These are phyloP conservation scores for Thermomucor indicae-seudaticae DNA, from an alignment of 371 early-diverging fungal species.

Conservation along the genomic window DNA sequence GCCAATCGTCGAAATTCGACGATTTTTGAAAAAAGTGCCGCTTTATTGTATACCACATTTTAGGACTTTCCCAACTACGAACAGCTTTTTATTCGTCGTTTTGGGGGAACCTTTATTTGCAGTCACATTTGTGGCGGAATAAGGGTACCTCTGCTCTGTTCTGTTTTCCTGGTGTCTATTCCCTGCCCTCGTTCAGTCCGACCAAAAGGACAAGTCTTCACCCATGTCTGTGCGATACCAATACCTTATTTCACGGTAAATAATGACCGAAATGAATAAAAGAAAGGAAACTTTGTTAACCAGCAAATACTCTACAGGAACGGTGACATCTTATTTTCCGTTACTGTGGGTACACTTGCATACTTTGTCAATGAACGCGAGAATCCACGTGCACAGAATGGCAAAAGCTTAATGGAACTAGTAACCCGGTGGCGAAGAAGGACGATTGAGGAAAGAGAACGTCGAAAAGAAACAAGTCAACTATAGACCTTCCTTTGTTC, in stretches of 20 bases:
- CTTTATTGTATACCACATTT: too few relatives aligned
- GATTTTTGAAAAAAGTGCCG: too few relatives aligned
- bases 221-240: slow-evolving; percentile 2
- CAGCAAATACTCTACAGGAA: slow-evolving; percentile 15
- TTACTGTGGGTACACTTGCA: slow-evolving; percentile 46
- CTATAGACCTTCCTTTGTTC: too few relatives aligned
- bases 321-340: slow-evolving; percentile 42
- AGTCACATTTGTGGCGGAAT: too few relatives aligned
- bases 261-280: not conserved
- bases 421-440: slow-evolving; percentile 25
- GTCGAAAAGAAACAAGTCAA: not conserved
- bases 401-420: slow-evolving; percentile 38
- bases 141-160: too few relatives aligned
- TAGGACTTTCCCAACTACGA: too few relatives aligned
- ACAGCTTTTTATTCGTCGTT: too few relatives aligned
- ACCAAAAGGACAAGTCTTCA: not conserved
- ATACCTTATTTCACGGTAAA: slow-evolving; percentile 1
- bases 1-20: too few relatives aligned
- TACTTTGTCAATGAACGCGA: slow-evolving; percentile 49
- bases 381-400: slow-evolving; percentile 44
- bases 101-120: too few relatives aligned
- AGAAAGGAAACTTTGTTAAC: not conserved
- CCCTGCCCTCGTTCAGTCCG: not conserved
- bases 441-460: slow-evolving; percentile 31
- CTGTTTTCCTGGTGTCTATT: too few relatives aligned